These are phyloP conservation scores for Vinca minor DNA, from an alignment of 257 asterid species.

Conservation along the genomic window DNA sequence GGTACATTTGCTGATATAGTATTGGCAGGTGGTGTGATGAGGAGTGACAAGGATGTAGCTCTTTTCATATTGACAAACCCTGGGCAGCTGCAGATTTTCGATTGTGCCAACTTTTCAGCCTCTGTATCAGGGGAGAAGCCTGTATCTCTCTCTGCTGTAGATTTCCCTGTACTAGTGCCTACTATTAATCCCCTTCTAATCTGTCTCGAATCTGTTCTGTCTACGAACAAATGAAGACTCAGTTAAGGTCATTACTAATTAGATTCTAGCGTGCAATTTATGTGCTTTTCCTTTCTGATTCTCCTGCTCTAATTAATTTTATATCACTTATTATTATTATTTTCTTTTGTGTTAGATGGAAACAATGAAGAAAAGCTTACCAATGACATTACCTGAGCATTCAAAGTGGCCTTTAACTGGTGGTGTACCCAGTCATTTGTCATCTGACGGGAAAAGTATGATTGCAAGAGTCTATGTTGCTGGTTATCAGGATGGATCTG, in stretches of 20 bases:
- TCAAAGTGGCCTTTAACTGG: conserved; percentile 64
- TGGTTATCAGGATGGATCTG: conserved; percentile 87
- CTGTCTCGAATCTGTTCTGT: conserved; percentile 48
- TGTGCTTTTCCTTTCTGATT: conserved; percentile 13
- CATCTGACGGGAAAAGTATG: conserved; percentile 38
- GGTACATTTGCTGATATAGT: conserved; percentile 80
- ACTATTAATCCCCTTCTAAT: conserved; percentile 61
- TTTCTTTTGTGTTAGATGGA: conserved; percentile 34
- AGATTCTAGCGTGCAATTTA: conserved; percentile 20
- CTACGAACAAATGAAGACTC: conserved; percentile 34
- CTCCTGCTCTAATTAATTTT: conserved; percentile 12
- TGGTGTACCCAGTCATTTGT: conserved; percentile 52
- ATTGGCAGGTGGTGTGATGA: conserved; percentile 43
- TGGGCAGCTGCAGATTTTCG: conserved; percentile 55
- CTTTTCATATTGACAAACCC: conserved; percentile 64
- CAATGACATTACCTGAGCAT: conserved; percentile 34
- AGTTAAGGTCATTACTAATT: conserved; percentile 40
- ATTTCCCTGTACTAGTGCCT: conserved; percentile 55
- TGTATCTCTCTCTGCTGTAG: conserved; percentile 33
- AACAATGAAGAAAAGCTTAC: conserved; percentile 27
- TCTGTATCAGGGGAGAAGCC: conserved; percentile 34
- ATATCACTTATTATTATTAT: conserved; percentile 14
- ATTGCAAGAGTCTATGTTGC: conserved; percentile 51
- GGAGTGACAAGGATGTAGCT: conserved; percentile 35
- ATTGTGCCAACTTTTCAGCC: conserved; percentile 38